A percentile compares a stretch with the other conserved stretches of the same genome.
phyloP scores from a whole-genome alignment of 179 eudicot genomes.

The Spergularia azorica region DNA sequence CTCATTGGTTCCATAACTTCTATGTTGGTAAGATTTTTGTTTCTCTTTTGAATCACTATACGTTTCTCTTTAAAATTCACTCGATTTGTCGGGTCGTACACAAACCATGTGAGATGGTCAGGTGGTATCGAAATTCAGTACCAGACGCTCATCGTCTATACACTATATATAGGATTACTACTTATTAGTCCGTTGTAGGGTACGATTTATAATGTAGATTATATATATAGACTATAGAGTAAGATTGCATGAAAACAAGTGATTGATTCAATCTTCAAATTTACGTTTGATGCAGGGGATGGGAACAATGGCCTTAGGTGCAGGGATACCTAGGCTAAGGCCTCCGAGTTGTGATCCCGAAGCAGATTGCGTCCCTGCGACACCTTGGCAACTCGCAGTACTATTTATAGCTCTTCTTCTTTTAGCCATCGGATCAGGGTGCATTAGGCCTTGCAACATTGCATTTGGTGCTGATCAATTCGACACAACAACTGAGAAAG shows the following conservation, averaged over 20 bases:
- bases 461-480: conserved; percentile 89
- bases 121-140: too few species aligned
- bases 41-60: too few species aligned
- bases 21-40: conserved; percentile 43
- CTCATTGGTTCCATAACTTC: conserved; percentile 56
- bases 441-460: conserved; percentile 72
- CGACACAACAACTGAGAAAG: conserved; percentile 49
- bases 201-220: not conserved
- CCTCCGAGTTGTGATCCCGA: conserved; percentile 46
- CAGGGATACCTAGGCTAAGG: conserved; percentile 41
- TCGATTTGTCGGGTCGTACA: too few species aligned
- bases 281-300: conserved; percentile 48
- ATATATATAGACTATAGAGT: too few species aligned
- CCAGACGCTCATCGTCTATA: too few species aligned
- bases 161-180: too few species aligned
- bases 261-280: not conserved
- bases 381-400: conserved; percentile 47
- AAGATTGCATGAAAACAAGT: not conserved
- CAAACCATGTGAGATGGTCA: too few species aligned
- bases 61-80: too few species aligned
- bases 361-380: conserved; percentile 39
- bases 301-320: conserved; percentile 53
- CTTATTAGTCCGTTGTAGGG: not conserved
- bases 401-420: conserved; percentile 47
- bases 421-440: conserved; percentile 57